Evolutionary conservation across 768 basidiomycete species (phyloP).

Genomic region (Termitomyces sp.): DNA sequence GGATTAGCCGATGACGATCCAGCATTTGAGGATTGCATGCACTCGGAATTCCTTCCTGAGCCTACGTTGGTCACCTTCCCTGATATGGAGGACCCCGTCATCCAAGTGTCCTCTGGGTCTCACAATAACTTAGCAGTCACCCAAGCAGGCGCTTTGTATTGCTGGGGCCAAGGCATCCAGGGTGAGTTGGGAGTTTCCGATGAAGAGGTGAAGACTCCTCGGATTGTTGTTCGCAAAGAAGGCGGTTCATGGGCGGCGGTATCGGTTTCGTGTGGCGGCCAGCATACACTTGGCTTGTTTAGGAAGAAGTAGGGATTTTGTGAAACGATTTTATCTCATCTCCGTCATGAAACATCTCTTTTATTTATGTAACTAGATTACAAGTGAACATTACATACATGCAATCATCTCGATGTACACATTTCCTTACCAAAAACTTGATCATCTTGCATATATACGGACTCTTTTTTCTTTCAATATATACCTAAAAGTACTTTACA

Average conservation of each 20-base stretch:
- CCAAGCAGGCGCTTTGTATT: constrained; percentile 61
- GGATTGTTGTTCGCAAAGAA: constrained; percentile 64
- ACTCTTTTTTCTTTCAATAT: background rate
- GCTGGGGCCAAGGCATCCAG: constrained; percentile 79
- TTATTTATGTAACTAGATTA: background rate
- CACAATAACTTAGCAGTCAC: constrained; percentile 76
- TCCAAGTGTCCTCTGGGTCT: constrained; percentile 62
- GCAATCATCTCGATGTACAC: background rate
- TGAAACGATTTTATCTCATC: background rate
- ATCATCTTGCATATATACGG: background rate
- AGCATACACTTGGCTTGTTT: constrained; percentile 73
- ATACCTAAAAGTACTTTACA: too few species aligned
- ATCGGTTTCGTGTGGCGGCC: constrained; percentile 71
- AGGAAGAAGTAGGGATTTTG: constrained; percentile 46
- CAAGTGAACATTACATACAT: background rate
- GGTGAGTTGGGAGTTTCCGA: constrained; percentile 70
- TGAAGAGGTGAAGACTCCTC: constrained; percentile 59
- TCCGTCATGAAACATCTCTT: background rate
- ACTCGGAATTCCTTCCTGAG: constrained; percentile 58
- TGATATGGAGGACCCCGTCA: constrained; percentile 58
- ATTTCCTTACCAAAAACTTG: background rate
- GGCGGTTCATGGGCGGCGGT: constrained; percentile 69
- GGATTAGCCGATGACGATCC: constrained; percentile 73
- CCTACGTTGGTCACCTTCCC: constrained; percentile 69
- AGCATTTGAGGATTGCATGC: constrained; percentile 51